Conservation (phyloP, 192 early-diverging fungal species). For the Endogone sp. region DNA sequence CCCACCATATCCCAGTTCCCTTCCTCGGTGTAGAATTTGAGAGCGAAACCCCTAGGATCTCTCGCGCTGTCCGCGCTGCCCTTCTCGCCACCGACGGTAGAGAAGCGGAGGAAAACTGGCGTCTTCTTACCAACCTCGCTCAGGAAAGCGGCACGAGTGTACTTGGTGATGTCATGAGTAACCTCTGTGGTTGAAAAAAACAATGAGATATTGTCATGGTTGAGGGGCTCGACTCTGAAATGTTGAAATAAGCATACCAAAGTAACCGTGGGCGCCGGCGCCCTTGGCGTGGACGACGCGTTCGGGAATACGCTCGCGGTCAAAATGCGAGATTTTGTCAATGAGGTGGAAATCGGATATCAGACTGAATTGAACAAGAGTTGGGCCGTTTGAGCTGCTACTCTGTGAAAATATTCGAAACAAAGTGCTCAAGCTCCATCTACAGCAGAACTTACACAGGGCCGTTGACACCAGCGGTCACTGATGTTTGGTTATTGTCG, state of each 20-base stretch:
- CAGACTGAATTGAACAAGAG: conserved; percentile 16
- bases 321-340: conserved; percentile 78
- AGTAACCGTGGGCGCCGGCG: conserved; percentile 79
- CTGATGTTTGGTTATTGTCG: conserved; percentile 69
- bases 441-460: conserved; percentile 40
- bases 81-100: conserved; percentile 55
- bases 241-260: conserved; percentile 32
- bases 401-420: too few relatives aligned
- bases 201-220: neutral
- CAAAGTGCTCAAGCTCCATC: too few relatives aligned
- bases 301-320: conserved; percentile 83
- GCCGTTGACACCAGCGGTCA: conserved; percentile 63
- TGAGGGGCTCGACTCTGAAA: neutral
- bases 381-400: neutral
- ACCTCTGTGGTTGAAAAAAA: conserved; percentile 18
- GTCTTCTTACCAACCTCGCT: conserved; percentile 58
- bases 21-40: conserved; percentile 77
- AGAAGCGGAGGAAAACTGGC: conserved; percentile 64
- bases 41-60: conserved; percentile 67
- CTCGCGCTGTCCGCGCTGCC: conserved; percentile 64
- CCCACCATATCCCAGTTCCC: conserved; percentile 67
- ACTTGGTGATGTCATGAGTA: conserved; percentile 40
- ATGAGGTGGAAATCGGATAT: conserved; percentile 68
- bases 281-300: conserved; percentile 87
- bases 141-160: conserved; percentile 62